These are phyloP conservation scores for Boletus vinaceobasis DNA, from an alignment of 768 basidiomycete genomes.

Conservation along the genomic window DNA sequence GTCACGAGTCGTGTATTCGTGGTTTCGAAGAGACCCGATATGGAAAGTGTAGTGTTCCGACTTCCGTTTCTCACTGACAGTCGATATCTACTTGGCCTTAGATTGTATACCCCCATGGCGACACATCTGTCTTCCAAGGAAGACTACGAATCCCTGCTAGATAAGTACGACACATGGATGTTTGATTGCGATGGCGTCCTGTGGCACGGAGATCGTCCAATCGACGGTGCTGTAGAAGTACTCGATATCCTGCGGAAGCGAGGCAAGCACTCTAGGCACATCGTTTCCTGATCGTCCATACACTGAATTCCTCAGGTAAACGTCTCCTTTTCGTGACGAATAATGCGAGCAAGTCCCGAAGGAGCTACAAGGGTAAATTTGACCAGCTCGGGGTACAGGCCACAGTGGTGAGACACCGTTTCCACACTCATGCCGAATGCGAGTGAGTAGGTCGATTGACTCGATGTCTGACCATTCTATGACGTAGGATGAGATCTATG, in stretches of 20 bases:
- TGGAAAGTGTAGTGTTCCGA: slow-evolving; percentile 22
- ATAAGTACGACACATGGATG: slow-evolving; percentile 88
- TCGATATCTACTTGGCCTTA: slow-evolving; percentile 14
- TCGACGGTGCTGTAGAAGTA: slow-evolving; percentile 77
- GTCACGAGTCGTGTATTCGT: not conserved
- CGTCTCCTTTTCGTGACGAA: slow-evolving; percentile 91
- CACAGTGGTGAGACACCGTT: slow-evolving; percentile 60
- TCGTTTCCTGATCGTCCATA: slow-evolving; percentile 1
- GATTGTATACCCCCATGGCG: slow-evolving; percentile 24
- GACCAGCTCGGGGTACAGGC: slow-evolving; percentile 85
- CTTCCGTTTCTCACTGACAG: not conserved
- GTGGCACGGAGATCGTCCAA: slow-evolving; percentile 79
- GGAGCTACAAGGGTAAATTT: slow-evolving; percentile 86
- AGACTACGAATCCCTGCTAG: slow-evolving; percentile 49
- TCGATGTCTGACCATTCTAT: not conserved
- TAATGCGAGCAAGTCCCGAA: slow-evolving; percentile 92
- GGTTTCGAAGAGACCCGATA: slow-evolving; percentile 16
- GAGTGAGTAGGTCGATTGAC: not conserved
- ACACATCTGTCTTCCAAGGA: slow-evolving; percentile 31
- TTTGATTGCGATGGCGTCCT: slow-evolving; percentile 97
- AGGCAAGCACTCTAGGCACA: slow-evolving; percentile 47
- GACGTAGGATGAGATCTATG: slow-evolving; percentile 91
- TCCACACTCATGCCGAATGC: not conserved
- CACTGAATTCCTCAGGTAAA: slow-evolving; percentile 51
- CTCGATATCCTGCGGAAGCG: slow-evolving; percentile 65